Percentiles rank a stretch among this genome's conserved stretches.
Conservation (phyloP, 2,329 filamentous ascomycete species). For the Pseudogymnoascus sp. region DNA sequence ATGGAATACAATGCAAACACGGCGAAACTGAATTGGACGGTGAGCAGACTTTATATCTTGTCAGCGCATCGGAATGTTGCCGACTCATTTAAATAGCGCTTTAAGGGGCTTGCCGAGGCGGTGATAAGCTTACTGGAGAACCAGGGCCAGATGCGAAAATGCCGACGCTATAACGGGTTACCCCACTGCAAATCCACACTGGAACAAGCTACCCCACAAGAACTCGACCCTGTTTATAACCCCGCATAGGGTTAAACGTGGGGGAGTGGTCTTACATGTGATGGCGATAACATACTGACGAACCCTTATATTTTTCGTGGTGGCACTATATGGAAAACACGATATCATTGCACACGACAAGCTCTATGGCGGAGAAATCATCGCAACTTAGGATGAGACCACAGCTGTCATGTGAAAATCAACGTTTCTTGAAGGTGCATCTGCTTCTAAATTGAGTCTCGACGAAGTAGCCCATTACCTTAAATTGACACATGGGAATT, state of each 20-base stretch:
- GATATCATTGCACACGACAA: not conserved
- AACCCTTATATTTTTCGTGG: not conserved
- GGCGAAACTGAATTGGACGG: not conserved
- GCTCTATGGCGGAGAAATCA: no score
- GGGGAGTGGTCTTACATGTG: not conserved
- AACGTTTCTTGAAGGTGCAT: not conserved
- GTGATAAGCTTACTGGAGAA: not conserved
- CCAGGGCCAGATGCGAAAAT: not conserved
- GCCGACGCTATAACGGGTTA: not conserved
- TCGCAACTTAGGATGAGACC: no score
- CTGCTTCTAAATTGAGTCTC: not conserved
- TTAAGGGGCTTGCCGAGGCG: not conserved
- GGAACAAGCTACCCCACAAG: not conserved
- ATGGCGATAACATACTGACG: not conserved
- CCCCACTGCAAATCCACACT: conserved; percentile 2
- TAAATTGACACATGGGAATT: not conserved
- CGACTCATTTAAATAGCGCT: not conserved
- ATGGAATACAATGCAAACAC: not conserved
- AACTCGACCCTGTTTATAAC: not conserved
- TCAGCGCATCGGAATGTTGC: not conserved
- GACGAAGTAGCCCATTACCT: not conserved
- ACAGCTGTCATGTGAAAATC: not conserved
- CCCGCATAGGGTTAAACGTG: not conserved
- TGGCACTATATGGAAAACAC: not conserved
- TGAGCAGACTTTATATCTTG: not conserved